Evolutionary conservation across 192 early-diverging fungal genomes (phyloP), one percentile per base, ranked within the genome.

Genomic region (Kickxella alabastrina): DNA sequence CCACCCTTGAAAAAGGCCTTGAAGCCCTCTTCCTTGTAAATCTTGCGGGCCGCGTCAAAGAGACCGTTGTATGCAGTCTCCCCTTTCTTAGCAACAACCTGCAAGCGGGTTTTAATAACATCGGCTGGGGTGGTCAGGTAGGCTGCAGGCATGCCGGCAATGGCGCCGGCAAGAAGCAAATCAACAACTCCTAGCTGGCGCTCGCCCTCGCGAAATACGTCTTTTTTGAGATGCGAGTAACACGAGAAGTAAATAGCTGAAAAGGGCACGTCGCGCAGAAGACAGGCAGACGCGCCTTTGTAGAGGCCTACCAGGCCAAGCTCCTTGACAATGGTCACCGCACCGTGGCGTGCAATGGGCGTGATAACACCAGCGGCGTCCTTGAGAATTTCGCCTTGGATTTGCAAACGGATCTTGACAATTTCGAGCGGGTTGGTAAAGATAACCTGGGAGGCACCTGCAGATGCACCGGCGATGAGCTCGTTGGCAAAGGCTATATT

Each of bases 381-480:
- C 51, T 74, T 69, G 48, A 75, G 64, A 36, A 83, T 71, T 68
- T 91, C 88, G 59, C 88, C 88, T 60, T 88, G 87, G 23, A 87
- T 79, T 73, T 98, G 95, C 51, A 98, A 83, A 45, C 92, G 88
- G 72, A 98, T 98, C 79, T 98, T 98, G 76, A 98, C 95, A 68
- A 98, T 98, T 75, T 98, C 95, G 53, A 98, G 68, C 24, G 95
- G 95, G 54, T 98, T 95, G 39, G 95, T 98, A 63, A 97, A 97
- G 6, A 97, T 79, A 13, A 91, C 88, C 68, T 91, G 88, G 38
- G 82, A 89, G 36, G 73, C 88, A 68, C 95, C 95, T 41, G 95
- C 95, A 41, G 80, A 62, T 58, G 82, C 83, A 61, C 95, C 95
- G 37, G 91, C 86, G 56, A 95, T 46, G 57, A 95, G 80, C 76